Evolutionary conservation across 179 eudicot genomes (phyloP), one percentile per base, ranked within the genome.

Genomic region (Drosera spatulata): DNA sequence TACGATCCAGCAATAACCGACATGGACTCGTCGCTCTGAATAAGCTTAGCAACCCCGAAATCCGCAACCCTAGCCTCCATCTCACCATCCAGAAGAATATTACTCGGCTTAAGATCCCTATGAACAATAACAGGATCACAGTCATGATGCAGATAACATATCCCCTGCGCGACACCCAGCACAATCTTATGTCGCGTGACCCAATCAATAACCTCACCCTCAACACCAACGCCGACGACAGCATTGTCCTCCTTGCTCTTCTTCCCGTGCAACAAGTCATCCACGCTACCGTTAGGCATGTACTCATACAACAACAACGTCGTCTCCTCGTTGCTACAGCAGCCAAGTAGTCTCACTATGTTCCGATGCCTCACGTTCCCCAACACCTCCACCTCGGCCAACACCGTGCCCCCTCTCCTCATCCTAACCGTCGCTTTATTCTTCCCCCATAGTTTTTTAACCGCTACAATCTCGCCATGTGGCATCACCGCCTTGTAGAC

Each of bases 1-100:
- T 93, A 93, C 15, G 99, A 93, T 13, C 99, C 99, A 22, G 99
- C 99, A 56, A 89, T 82, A 37, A 93, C 95, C 0, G 99, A 93
- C 99, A 93, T 93, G 0, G 88, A 79, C 60, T 89, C 88, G 3
- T 86, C 81, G 39, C 70, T 63, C 58, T 84, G 71, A 15, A 93
- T 84, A 59, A 89, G 72, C 81, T 93, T 93, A 2, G 99, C 97
- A 6, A 93, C 85, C 49, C 99, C 99, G 53, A 93, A 93, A 70
- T 93, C 99, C 0, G 99, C 99, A 11, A 93, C 95, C 13, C 99
- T 65, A 3, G 97, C 97, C 71, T 93, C 97, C 99, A 93, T 89
- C 39, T 93, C 84, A 1, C 70, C 72, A 15, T 93, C 99, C 41
- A 89, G 55, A 0, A 93, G 77, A 45, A 93, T 93, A 49, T 93